A percentile compares a stretch with the other conserved stretches of the same genome.
These are phyloP conservation scores for Stephanodiscus triporus DNA, from an alignment of 108 stramenopile genomes.

Conservation along the genomic window DNA sequence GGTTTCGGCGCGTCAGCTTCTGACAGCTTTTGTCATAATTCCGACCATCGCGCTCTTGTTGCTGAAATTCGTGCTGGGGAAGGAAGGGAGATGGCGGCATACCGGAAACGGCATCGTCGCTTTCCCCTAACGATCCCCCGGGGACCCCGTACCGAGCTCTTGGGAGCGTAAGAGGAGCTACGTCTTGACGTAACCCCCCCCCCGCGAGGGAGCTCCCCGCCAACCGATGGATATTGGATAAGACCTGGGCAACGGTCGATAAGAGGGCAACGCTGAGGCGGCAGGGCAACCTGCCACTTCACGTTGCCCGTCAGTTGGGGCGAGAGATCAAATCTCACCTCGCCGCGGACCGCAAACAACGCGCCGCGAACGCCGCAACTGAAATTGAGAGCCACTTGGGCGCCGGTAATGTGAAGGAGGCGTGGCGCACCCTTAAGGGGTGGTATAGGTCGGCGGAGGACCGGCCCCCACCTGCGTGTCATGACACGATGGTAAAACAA, in stretches of 20 bases:
- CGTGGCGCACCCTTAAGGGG: conserved; percentile 1
- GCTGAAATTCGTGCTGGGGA: background rate
- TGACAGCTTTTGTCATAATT: background rate
- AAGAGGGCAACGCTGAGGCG: background rate
- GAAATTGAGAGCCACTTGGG: background rate
- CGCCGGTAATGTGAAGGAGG: background rate
- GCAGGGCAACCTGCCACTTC: background rate
- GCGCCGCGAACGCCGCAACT: background rate
- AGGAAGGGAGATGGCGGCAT: background rate
- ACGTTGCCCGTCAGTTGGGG: background rate
- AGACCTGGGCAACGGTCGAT: background rate
- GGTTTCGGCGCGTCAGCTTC: background rate
- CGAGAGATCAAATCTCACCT: background rate
- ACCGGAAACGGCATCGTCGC: background rate
- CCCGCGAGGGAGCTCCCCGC: background rate
- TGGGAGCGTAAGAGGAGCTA: background rate
- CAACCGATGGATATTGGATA: background rate
- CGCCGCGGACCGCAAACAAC: background rate
- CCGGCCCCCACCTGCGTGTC: conserved; percentile 4
- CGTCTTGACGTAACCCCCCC: background rate
- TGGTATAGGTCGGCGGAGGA: conserved; percentile 17
- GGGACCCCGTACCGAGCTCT: background rate
- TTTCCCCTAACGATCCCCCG: background rate
- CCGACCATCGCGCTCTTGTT: background rate
- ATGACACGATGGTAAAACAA: background rate